Evolutionary conservation across 345 rosid species (phyloP).

Genomic region (Angophora floribunda): DNA sequence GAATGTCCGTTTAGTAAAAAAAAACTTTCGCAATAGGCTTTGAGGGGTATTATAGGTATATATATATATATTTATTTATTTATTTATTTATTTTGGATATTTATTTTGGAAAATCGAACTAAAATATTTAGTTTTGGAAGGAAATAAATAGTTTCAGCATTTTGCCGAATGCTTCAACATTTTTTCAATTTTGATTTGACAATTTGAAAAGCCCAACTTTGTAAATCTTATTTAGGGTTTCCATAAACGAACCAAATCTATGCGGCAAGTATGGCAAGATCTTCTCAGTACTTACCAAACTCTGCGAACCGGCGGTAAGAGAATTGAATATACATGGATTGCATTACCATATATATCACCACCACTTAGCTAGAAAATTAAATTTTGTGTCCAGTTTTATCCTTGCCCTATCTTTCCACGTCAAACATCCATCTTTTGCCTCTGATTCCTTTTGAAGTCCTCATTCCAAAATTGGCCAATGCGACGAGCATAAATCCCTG

Average conservation of each 20-base stretch:
- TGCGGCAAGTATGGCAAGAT: background rate
- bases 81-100: too few relatives aligned
- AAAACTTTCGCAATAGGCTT: too few relatives aligned
- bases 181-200: too few relatives aligned
- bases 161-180: too few relatives aligned
- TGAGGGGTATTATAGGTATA: too few relatives aligned
- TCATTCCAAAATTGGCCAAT: background rate
- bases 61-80: too few relatives aligned
- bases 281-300: background rate
- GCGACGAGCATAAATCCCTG: background rate
- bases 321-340: too few relatives aligned
- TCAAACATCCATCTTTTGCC: background rate
- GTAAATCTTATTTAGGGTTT: background rate
- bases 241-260: background rate
- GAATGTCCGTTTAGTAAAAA: too few relatives aligned
- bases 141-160: too few relatives aligned
- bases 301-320: background rate
- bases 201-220: too few relatives aligned
- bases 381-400: background rate
- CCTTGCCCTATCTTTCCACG: background rate
- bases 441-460: background rate
- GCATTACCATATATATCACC: background rate
- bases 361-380: background rate
- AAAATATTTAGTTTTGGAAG: too few relatives aligned
- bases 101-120: too few relatives aligned